phyloP scores from a whole-genome alignment of 2,329 filamentous ascomycete species.

The Ilyonectria mors-panacis region DNA sequence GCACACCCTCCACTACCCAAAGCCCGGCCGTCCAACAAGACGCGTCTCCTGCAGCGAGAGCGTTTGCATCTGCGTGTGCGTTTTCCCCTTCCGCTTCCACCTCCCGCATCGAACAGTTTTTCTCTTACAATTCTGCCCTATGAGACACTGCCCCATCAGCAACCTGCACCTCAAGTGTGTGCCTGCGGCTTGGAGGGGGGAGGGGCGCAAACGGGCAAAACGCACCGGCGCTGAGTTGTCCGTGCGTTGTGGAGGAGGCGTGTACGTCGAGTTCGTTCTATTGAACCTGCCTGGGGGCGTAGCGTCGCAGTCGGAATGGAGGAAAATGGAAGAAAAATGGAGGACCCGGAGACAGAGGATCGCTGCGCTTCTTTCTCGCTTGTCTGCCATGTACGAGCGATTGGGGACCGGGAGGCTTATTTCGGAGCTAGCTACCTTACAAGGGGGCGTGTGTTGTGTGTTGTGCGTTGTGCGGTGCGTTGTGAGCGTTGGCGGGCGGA shows the following conservation, averaged over 20 bases:
- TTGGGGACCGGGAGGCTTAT: not conserved
- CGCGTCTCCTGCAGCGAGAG: constrained; percentile 13
- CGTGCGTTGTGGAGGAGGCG: constrained; percentile 50
- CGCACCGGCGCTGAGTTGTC: constrained; percentile 50
- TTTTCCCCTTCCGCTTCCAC: constrained; percentile 2
- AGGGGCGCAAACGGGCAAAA: constrained; percentile 6
- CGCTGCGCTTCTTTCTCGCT: not conserved
- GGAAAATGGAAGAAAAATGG: not conserved
- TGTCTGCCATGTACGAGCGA: not conserved
- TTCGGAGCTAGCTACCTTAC: not conserved
- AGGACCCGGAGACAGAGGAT: not conserved
- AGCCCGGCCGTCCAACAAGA: not conserved
- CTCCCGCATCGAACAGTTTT: not conserved
- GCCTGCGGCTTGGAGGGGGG: not conserved
- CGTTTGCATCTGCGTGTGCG: constrained; percentile 22
- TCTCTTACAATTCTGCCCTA: constrained; percentile 47
- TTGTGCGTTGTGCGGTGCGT: constrained; percentile 16
- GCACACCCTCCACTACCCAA: constrained; percentile 21
- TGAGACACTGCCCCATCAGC: constrained; percentile 62
- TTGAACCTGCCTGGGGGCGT: not conserved
- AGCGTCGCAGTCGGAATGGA: constrained; percentile 6
- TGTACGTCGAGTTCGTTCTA: constrained; percentile 29
- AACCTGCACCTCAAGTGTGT: constrained; percentile 33
- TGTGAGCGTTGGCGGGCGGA: constrained; percentile 20
- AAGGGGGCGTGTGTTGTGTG: constrained; percentile 19